A percentile compares a stretch with the other conserved stretches of the same genome.
Evolutionary conservation across 805 yeast genomes (phyloP).

Genomic region (Pichia kluyveri): DNA sequence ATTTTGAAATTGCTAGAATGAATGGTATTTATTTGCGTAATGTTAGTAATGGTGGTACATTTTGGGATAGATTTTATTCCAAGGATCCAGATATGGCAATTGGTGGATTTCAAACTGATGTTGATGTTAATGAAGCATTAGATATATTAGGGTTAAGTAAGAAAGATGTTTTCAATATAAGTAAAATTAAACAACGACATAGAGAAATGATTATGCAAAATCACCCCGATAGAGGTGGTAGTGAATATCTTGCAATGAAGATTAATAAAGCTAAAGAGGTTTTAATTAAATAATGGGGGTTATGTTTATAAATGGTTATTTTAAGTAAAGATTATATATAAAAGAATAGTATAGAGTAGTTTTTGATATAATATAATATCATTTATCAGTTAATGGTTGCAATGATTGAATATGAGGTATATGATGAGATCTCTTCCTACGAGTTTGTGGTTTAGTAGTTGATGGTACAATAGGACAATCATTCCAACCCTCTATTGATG

Average conservation of each 20-base stretch:
- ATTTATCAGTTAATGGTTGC: conserved; percentile 7
- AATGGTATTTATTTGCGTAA: conserved; percentile 24
- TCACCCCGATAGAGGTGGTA: conserved; percentile 89
- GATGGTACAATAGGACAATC: conserved; percentile 38
- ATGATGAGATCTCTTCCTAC: too few relatives aligned
- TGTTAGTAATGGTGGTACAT: not conserved
- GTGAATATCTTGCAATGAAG: conserved; percentile 72
- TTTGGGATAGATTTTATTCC: conserved; percentile 16
- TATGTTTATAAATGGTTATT: too few relatives aligned
- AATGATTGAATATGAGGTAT: not conserved
- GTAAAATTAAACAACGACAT: conserved; percentile 62
- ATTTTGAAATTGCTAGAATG: conserved; percentile 30
- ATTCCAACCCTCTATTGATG: conserved; percentile 44
- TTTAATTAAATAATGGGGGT: conserved; percentile 28
- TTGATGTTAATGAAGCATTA: conserved; percentile 67
- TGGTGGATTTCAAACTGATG: conserved; percentile 57
- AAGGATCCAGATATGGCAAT: conserved; percentile 25
- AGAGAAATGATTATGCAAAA: conserved; percentile 69
- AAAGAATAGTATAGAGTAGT: too few relatives aligned
- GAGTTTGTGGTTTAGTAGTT: conserved; percentile 12
- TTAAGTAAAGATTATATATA: too few relatives aligned
- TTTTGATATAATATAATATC: too few relatives aligned
- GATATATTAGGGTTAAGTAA: conserved; percentile 52
- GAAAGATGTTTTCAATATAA: conserved; percentile 28
- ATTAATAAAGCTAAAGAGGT: conserved; percentile 81